Conservation (phyloP, 129 eudicot genomes). For the Escallonia rubra region DNA sequence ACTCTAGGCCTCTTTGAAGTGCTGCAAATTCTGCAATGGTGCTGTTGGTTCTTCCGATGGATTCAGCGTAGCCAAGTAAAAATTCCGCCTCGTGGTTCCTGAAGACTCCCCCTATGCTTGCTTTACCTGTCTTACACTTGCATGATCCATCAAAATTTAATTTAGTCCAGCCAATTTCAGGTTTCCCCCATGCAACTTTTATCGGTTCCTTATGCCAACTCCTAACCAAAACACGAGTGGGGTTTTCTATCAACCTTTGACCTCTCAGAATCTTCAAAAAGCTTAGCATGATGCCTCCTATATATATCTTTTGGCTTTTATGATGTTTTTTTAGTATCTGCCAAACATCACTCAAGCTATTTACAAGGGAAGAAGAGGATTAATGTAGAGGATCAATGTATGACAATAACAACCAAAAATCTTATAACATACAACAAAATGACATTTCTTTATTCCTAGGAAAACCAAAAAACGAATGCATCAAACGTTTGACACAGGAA, state of each 20-base stretch:
- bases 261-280: neutral
- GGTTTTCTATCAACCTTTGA: neutral
- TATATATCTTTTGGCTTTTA: neutral
- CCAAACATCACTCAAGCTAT: neutral
- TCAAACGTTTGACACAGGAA: neutral
- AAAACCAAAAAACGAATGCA: neutral
- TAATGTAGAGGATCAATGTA: neutral
- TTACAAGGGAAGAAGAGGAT: neutral
- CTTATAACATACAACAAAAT: neutral
- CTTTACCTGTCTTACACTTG: slow-evolving; percentile 62
- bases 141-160: slow-evolving; percentile 85
- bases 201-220: slow-evolving; percentile 48
- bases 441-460: neutral
- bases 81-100: slow-evolving; percentile 71
- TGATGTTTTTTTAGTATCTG: neutral
- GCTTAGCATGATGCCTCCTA: neutral
- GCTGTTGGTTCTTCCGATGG: slow-evolving; percentile 58
- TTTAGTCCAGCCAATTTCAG: slow-evolving; percentile 73
- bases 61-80: slow-evolving; percentile 76
- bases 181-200: slow-evolving; percentile 65
- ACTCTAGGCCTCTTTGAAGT: slow-evolving; percentile 74
- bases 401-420: neutral
- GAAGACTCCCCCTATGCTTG: slow-evolving; percentile 85
- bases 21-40: slow-evolving; percentile 68
- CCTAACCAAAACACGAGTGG: slow-evolving; percentile 12